Conservation (phyloP, 768 basidiomycete species). For the Calocera cornea region DNA sequence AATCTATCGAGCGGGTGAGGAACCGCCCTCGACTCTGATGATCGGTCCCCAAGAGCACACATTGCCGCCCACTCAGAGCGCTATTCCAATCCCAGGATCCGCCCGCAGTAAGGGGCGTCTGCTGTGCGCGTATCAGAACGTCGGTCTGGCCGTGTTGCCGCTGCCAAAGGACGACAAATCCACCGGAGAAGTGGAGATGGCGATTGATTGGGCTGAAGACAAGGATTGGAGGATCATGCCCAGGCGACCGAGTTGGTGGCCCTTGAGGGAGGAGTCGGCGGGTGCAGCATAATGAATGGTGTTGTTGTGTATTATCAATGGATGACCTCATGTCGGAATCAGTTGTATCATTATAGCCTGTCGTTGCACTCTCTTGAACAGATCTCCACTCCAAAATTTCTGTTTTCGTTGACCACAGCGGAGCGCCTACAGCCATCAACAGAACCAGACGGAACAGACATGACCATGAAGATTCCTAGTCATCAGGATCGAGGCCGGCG, state of each 20-base stretch:
- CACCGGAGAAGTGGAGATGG: conserved; percentile 25
- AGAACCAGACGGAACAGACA: background rate
- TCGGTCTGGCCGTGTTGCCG: conserved; percentile 69
- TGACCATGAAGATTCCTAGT: background rate
- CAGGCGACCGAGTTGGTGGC: conserved; percentile 43
- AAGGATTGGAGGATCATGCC: conserved; percentile 34
- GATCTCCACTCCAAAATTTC: too few relatives aligned
- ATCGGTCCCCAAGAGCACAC: conserved; percentile 6
- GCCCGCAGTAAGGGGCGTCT: conserved; percentile 65
- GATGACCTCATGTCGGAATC: background rate
- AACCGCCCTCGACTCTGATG: conserved; percentile 14
- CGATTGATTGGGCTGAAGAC: conserved; percentile 21
- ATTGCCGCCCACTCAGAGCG: background rate
- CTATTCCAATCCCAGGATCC: conserved; percentile 28
- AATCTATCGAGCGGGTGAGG: conserved; percentile 32
- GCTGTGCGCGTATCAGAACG: conserved; percentile 38
- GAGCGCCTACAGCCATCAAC: background rate
- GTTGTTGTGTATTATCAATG: background rate
- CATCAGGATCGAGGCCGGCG: background rate
- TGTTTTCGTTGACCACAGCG: background rate
- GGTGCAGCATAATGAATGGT: conserved; percentile 14
- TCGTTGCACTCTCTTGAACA: background rate
- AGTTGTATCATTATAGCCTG: background rate
- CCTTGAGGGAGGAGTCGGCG: conserved; percentile 44
- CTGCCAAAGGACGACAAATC: conserved; percentile 28